Base-by-base conservation (phyloP, 176 grass and related monocot genomes). In the Avena sativa region DNA sequence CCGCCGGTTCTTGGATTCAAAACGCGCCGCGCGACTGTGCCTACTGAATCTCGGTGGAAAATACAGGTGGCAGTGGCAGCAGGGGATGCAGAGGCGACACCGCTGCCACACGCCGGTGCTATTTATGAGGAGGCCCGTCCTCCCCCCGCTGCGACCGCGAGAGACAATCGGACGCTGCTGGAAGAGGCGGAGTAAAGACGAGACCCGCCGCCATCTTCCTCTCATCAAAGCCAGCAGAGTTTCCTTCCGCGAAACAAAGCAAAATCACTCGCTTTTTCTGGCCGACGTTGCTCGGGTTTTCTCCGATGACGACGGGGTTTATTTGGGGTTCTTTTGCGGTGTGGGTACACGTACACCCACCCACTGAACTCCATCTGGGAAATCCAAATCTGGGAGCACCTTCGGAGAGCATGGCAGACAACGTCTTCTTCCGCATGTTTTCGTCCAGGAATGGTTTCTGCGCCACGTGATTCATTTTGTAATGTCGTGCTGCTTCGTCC, bases 121-220 rank as follows among this genome's bases (percentile, higher is more conserved):
- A 89, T 86, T 89, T 81, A 86, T 76, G 70, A 47, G 32, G 32
- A 2, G 6, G 4, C 9, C 34, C 16, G 25, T 21, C 34, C 60
- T 30, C 63, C 63, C 52, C 62, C 52, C 6, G 17, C 76, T 2
- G 38, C 73, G 26, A 7, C 3, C 58, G 30, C 19, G 66, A 76
- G 62, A 20, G 48, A 11, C 12, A 32, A 43, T 43, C 40, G 40
- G 40, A 43, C 40, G 40, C 23, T 63, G 75, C 50, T 21, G 5
- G 79, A 58, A 30, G 49, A 17, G 20, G 60, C 5, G 43, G 60
- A 64, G 53, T 58, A 60, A 59, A 59, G 44, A 66, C 44, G 59
- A 80, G n/a, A 52, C 2, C 40, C 60, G 60, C 59, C 59, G 59
- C 59, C 59, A 65, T 64, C 43, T 20, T 17, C 3, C 40, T 26